Evolutionary conservation across 306 rosid species (phyloP), one percentile per base, ranked within the genome.

Genomic region (Sicyos baderoa): DNA sequence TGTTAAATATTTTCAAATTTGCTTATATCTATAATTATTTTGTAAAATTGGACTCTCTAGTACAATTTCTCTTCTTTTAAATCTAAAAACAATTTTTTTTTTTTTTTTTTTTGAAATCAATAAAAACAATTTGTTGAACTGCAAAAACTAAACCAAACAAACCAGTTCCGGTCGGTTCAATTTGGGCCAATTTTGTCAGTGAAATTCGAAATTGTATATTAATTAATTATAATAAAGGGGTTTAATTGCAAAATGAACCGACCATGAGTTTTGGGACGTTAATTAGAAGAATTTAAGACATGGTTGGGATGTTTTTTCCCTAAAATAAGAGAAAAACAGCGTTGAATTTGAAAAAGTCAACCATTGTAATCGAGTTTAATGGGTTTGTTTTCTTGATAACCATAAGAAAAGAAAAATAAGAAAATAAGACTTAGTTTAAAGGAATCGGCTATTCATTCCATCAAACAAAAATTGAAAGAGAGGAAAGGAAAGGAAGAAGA

Each of bases 311-410:
- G 52, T 44, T 44, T 11, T 44, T 11, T 48, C 22, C 22, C 70
- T 44, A 22, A 6, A 65, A 21, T 10, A 0, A 11, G 54, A 29
- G 35, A 29, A 44, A 44, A 17, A 49, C 68, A 64, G 18, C 0
- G 52, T 35, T 35, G 42, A 35, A 35, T 5, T 44, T 21, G 70
- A 22, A 65, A 65, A 65, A 45, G 70, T 65, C 70, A 45, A 65
- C 70, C 12, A 65, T 65, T 22, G 54, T 23, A 44, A 65, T 65
- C 4, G 52, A 15, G 54, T 21, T 65, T 60, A 60, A 60, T 65
- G 32, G 16, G 70, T 17, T 0, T 65, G 19, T 45, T 29, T 65
- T 12, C 6, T 40, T 62, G 2, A 63, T 9, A 44, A 11, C 27
- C 35, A n/a, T 3, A 1, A 29, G 4, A 29, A 29, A 29, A 25